These are phyloP conservation scores for Sugiyamaella chiloensis DNA, from an alignment of 805 yeast species.

Conservation along the genomic window DNA sequence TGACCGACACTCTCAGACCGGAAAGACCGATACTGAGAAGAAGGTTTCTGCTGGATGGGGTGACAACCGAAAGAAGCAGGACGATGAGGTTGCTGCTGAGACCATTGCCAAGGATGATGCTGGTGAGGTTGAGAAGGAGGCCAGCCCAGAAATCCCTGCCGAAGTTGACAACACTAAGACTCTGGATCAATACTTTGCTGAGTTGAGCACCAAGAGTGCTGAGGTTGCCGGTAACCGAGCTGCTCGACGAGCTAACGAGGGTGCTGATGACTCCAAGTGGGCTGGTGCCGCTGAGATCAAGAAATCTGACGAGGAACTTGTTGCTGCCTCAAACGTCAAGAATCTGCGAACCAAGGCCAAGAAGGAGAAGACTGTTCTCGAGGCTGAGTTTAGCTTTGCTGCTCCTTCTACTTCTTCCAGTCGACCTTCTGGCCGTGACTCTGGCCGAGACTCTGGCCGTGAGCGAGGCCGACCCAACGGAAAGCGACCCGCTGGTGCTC, in stretches of 20 bases:
- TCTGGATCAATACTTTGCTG: constrained; percentile 82
- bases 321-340: constrained; percentile 63
- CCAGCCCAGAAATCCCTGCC: constrained; percentile 44
- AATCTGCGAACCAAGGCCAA: constrained; percentile 64
- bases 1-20: constrained; percentile 87
- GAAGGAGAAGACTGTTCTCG: constrained; percentile 79
- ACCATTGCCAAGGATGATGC: constrained; percentile 38
- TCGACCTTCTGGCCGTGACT: constrained; percentile 18
- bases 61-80: constrained; percentile 68
- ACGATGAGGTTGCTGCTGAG: constrained; percentile 49
- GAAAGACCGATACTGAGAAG: constrained; percentile 81
- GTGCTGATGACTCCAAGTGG: constrained; percentile 47
- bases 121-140: constrained; percentile 39
- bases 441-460: constrained; percentile 29
- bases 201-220: constrained; percentile 34
- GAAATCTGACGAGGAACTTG: constrained; percentile 60
- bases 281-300: constrained; percentile 56
- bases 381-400: constrained; percentile 66
- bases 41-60: constrained; percentile 87
- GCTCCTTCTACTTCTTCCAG: constrained; percentile 34
- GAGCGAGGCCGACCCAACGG: constrained; percentile 20
- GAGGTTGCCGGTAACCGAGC: constrained; percentile 26
- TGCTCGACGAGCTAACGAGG: constrained; percentile 52
- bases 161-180: constrained; percentile 58
- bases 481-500: constrained; percentile 31